Conservation (phyloP, 179 eudicot genomes). For the Spergularia azorica region DNA sequence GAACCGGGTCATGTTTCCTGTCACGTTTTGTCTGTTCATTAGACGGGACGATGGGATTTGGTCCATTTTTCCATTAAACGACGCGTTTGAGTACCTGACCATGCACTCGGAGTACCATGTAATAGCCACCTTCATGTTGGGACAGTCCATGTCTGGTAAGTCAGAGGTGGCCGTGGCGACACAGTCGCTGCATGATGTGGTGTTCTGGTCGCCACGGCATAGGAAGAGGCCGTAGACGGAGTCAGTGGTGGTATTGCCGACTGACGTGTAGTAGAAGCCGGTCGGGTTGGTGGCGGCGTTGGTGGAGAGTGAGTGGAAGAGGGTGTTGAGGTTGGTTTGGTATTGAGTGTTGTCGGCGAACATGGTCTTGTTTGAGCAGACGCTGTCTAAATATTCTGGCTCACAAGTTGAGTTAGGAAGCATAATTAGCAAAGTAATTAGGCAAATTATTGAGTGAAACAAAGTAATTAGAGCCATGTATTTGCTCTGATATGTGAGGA, state of each 20-base stretch:
- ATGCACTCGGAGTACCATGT: slow-evolving; percentile 38
- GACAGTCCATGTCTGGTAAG: slow-evolving; percentile 14
- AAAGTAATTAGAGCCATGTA: not conserved
- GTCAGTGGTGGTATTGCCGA: not conserved
- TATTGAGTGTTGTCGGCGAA: slow-evolving; percentile 14
- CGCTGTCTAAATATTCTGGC: not conserved
- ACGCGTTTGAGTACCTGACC: slow-evolving; percentile 30
- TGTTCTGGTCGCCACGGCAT: slow-evolving; percentile 31
- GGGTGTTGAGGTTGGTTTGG: slow-evolving; percentile 22
- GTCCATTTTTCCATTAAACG: slow-evolving; percentile 16
- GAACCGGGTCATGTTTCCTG: slow-evolving; percentile 9
- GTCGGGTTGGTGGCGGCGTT: slow-evolving; percentile 8
- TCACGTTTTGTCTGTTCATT: not conserved
- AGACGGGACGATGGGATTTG: not conserved
- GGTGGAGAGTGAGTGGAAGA: slow-evolving; percentile 14
- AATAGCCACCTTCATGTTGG: slow-evolving; percentile 1
- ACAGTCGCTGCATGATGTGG: slow-evolving; percentile 23
- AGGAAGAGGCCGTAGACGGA: slow-evolving; percentile 37
- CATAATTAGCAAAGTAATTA: not conserved
- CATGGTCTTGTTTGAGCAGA: slow-evolving; percentile 22
- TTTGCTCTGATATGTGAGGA: not conserved
- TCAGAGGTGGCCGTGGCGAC: slow-evolving; percentile 18
- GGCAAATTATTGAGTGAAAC: not conserved
- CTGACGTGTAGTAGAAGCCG: slow-evolving; percentile 17
- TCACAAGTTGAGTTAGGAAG: not conserved